These are phyloP conservation scores for Fusarium burgessii DNA, from an alignment of 2,329 filamentous ascomycete species.

Conservation along the genomic window DNA sequence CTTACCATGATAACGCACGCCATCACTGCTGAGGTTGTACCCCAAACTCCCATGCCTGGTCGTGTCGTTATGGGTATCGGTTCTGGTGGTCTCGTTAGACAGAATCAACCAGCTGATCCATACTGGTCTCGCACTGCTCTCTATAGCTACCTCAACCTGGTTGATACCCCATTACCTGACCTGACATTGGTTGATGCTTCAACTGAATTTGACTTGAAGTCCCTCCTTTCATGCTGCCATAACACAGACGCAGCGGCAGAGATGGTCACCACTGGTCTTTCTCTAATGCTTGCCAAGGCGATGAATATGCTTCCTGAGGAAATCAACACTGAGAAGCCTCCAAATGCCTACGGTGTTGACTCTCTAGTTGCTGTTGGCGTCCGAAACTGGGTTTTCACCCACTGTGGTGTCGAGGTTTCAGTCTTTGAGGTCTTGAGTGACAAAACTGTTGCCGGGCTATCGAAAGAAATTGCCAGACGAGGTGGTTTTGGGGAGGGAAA, in stretches of 20 bases:
- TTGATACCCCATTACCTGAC: conserved; percentile 58
- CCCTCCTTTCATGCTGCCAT: conserved; percentile 49
- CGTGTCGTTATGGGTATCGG: conserved; percentile 66
- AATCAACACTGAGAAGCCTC: conserved; percentile 56
- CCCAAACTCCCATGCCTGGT: conserved; percentile 52
- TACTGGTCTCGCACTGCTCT: conserved; percentile 66
- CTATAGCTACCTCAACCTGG: conserved; percentile 61
- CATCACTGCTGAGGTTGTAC: conserved; percentile 54
- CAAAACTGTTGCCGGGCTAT: conserved; percentile 55
- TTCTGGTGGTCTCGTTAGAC: conserved; percentile 64
- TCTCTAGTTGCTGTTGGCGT: conserved; percentile 65
- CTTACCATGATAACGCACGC: conserved; percentile 61
- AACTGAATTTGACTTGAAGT: conserved; percentile 47
- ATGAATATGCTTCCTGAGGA: conserved; percentile 60
- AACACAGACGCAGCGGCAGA: conserved; percentile 47
- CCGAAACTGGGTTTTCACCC: conserved; percentile 62
- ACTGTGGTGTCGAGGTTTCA: conserved; percentile 58
- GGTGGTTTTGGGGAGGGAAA: conserved; percentile 46
- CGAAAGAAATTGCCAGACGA: conserved; percentile 51
- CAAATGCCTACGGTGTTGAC: conserved; percentile 63
- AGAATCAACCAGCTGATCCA: conserved; percentile 65
- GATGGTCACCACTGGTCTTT: conserved; percentile 54
- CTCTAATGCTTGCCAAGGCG: conserved; percentile 57
- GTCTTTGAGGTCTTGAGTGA: conserved; percentile 63
- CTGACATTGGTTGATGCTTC: conserved; percentile 36